Base-by-base conservation (phyloP, 2,329 filamentous ascomycete species). In the Elsinoe fawcettii region DNA sequence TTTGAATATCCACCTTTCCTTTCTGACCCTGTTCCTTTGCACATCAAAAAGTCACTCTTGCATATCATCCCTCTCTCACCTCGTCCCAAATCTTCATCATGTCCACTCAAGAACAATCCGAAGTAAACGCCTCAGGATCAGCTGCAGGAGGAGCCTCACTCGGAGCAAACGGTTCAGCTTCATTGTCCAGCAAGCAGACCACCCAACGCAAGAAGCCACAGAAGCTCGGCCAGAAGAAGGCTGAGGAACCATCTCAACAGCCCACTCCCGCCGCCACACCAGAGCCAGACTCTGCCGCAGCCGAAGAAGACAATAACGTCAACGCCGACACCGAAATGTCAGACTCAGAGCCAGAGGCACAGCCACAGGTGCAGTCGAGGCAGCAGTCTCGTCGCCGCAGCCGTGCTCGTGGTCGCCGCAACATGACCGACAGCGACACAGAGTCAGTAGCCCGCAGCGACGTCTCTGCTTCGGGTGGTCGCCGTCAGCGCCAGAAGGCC, bases 361-460 rank as follows among this genome's bases (percentile, higher is more conserved):
- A 61, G 49, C 59, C 59, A 55, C 63, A 65, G 60, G 58, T 66
- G 58, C 65, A 66, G 58, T 65, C 66, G 58, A 72, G 72, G 59
- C 67, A 72, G 64, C 70, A 73, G 64, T 76, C 75, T 53, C 71
- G 74, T 58, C 73, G 75, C 61, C 74, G 76, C 61, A 74, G 74
- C 59, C 75, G 76, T 60, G 77, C 76, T 36, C 75, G 77, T 56
- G 75, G 77, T 36, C 73, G 77, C 63, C 63, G 60, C 14, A 61
- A 62, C 39, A 65, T 60, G 20, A 61, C 66, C 55, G 75, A 77
- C 7, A 76, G 72, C 61, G 80, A 82, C 63, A 74, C 74, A 27
- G 81, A 83, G 64, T 78, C 76, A 47, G 71, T 80, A 60, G 70
- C 77, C 5, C 76, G 79, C 63, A 77, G 75, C 64, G 78, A 82